Percentiles rank a stretch among this genome's conserved stretches.
Evolutionary conservation across 2,329 filamentous ascomycete genomes (phyloP).

Genomic region (Lecanicillium sp.): DNA sequence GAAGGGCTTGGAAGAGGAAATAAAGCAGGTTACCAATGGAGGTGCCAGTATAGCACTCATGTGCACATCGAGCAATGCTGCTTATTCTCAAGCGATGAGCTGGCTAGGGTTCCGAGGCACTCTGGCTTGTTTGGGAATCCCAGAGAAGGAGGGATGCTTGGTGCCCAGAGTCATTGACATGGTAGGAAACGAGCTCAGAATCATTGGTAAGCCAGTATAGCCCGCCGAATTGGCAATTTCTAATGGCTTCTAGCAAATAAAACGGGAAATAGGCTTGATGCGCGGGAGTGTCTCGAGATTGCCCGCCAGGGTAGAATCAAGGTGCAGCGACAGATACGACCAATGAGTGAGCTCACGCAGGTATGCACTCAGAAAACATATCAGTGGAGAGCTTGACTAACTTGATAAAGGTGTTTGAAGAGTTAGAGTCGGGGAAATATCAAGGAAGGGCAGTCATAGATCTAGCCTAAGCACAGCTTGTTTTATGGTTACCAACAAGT

Average conservation of each 20-base stretch:
- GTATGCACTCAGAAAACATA: conserved; percentile 5
- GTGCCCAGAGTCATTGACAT: conserved; percentile 34
- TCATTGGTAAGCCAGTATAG: conserved; percentile 28
- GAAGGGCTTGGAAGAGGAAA: conserved; percentile 20
- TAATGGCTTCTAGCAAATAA: too few species aligned
- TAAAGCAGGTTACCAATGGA: conserved; percentile 12
- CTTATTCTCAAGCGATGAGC: conserved; percentile 14
- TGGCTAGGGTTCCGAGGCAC: conserved; percentile 20
- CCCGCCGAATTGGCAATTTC: too few species aligned
- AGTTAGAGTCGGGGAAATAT: conserved; percentile 8
- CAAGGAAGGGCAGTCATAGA: conserved; percentile 8
- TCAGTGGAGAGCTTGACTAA: conserved; percentile 4
- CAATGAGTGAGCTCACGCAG: too few species aligned
- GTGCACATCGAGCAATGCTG: conserved; percentile 14
- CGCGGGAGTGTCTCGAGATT: too few species aligned
- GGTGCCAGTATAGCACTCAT: conserved; percentile 14
- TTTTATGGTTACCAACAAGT: too few species aligned
- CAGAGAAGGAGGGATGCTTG: conserved; percentile 16
- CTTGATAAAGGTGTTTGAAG: conserved; percentile 4
- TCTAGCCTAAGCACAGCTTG: not conserved
- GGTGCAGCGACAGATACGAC: too few species aligned
- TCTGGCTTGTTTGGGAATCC: conserved; percentile 19
- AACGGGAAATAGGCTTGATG: too few species aligned
- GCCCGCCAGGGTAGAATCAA: too few species aligned
- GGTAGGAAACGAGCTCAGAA: conserved; percentile 31